These are phyloP conservation scores for Striga asiatica DNA, from an alignment of 257 asterid species.

Conservation along the genomic window DNA sequence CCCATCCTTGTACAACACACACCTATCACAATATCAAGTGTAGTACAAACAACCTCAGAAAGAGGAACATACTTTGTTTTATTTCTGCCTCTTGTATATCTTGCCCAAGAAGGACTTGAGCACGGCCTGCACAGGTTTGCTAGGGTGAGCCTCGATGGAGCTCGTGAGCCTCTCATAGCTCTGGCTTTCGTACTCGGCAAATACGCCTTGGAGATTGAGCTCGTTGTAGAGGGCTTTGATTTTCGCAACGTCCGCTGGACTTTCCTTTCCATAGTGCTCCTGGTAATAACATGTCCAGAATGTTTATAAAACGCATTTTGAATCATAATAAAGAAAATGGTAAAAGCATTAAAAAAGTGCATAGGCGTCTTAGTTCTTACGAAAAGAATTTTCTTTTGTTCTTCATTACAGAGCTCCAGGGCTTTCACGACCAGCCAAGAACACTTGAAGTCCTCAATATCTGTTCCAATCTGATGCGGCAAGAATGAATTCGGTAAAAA, in stretches of 20 bases:
- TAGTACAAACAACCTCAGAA: neutral
- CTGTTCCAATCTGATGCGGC: constrained; percentile 71
- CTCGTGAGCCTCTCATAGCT: constrained; percentile 51
- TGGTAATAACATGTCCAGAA: constrained; percentile 11
- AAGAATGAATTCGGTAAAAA: neutral
- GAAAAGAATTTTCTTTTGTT: constrained; percentile 55
- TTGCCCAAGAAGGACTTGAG: constrained; percentile 78
- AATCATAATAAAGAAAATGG: neutral
- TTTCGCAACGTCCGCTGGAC: constrained; percentile 53
- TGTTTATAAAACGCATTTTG: constrained; percentile 4
- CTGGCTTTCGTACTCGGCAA: constrained; percentile 58
- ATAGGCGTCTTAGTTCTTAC: constrained; percentile 40
- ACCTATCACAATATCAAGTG: constrained; percentile 12
- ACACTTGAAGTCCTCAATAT: constrained; percentile 92
- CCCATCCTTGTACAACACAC: constrained; percentile 8
- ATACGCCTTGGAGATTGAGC: constrained; percentile 61
- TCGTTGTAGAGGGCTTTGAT: constrained; percentile 62
- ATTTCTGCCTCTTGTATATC: constrained; percentile 93
- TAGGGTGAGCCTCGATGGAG: constrained; percentile 77
- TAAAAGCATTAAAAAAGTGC: neutral
- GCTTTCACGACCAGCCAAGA: constrained; percentile 97
- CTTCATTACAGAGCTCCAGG: constrained; percentile 66
- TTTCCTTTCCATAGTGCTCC: constrained; percentile 81
- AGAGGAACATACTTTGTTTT: constrained; percentile 11
- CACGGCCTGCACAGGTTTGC: constrained; percentile 80